Evolutionary conservation across 139 green algal genomes (phyloP).

Genomic region (Bryopsis sp.): DNA sequence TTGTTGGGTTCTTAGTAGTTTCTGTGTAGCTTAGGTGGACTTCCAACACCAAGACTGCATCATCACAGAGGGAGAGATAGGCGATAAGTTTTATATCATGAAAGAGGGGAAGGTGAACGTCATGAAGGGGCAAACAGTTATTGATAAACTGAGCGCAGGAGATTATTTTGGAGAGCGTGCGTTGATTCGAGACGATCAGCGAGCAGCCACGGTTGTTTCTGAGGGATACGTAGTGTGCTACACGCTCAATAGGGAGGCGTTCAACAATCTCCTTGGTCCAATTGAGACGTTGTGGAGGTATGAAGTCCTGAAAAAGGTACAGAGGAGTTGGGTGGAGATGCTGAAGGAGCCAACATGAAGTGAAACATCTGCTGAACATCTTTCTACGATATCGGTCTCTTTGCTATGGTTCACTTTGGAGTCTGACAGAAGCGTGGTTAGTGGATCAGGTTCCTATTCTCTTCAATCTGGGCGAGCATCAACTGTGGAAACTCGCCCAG

Average conservation of each 20-base stretch:
- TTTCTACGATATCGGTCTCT: too few relatives aligned
- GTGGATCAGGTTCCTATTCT: slow-evolving; percentile 74
- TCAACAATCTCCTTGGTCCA: slow-evolving; percentile 76
- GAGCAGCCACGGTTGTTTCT: slow-evolving; percentile 27
- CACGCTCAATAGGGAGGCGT: slow-evolving; percentile 42
- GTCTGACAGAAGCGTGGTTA: too few relatives aligned
- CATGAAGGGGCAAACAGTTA: slow-evolving; percentile 32
- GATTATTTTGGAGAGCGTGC: slow-evolving; percentile 70
- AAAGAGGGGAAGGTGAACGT: slow-evolving; percentile 49
- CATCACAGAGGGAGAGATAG: slow-evolving; percentile 40
- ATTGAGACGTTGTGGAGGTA: slow-evolving; percentile 74
- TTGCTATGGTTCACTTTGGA: too few relatives aligned
- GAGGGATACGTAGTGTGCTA: slow-evolving; percentile 59
- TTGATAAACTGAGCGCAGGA: slow-evolving; percentile 39
- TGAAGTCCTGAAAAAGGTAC: slow-evolving; percentile 66
- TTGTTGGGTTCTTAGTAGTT: not conserved
- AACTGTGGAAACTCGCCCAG: slow-evolving; percentile 67
- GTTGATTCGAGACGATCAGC: slow-evolving; percentile 45
- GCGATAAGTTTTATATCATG: slow-evolving; percentile 54
- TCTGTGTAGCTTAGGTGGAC: slow-evolving; percentile 25
- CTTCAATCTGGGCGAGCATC: slow-evolving; percentile 53
- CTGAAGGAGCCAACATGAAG: too few relatives aligned
- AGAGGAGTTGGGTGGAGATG: too few relatives aligned
- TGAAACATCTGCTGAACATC: too few relatives aligned
- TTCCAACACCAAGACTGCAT: slow-evolving; percentile 36